These are phyloP conservation scores for Chlamydomonas eustigma DNA, from an alignment of 139 green algal species.

Conservation along the genomic window DNA sequence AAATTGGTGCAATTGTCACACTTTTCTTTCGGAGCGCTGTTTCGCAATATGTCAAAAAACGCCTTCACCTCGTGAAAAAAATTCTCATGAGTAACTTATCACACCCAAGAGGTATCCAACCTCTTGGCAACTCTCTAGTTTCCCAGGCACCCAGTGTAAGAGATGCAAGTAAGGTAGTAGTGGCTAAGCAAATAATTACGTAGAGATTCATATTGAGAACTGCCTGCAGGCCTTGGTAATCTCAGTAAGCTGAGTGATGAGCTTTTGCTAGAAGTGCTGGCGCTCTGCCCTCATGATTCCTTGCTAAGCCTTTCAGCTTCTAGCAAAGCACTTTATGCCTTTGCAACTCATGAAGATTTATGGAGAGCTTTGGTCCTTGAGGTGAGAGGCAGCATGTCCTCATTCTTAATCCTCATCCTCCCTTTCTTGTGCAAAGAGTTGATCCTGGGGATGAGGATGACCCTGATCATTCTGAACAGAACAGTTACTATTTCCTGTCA, in stretches of 20 bases:
- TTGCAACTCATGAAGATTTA: constrained; percentile 76
- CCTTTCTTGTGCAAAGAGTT: neutral
- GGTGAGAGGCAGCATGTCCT: no score
- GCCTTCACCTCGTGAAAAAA: no score
- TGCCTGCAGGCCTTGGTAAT: constrained; percentile 60
- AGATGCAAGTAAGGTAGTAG: constrained; percentile 36
- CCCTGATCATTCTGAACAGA: no score
- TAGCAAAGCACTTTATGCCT: constrained; percentile 73
- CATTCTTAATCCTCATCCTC: constrained; percentile 1
- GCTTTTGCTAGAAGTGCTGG: constrained; percentile 69
- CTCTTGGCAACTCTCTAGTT: constrained; percentile 47
- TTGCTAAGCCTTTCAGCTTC: constrained; percentile 42
- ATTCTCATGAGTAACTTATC: no score
- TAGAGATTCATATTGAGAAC: neutral
- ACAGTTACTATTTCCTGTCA: neutral
- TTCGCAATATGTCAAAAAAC: no score
- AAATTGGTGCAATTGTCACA: no score
- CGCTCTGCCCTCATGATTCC: constrained; percentile 27
- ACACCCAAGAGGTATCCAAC: constrained; percentile 55
- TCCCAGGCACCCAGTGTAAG: constrained; percentile 21
- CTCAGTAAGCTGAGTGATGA: constrained; percentile 71
- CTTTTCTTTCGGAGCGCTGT: no score
- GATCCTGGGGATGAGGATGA: no score
- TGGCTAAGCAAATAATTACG: no score
- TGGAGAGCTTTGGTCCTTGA: constrained; percentile 84